Percentiles rank a stretch among this genome's conserved stretches.
phyloP scores from a whole-genome alignment of 495 filamentous ascomycete genomes.

The Aspergillus steynii region DNA sequence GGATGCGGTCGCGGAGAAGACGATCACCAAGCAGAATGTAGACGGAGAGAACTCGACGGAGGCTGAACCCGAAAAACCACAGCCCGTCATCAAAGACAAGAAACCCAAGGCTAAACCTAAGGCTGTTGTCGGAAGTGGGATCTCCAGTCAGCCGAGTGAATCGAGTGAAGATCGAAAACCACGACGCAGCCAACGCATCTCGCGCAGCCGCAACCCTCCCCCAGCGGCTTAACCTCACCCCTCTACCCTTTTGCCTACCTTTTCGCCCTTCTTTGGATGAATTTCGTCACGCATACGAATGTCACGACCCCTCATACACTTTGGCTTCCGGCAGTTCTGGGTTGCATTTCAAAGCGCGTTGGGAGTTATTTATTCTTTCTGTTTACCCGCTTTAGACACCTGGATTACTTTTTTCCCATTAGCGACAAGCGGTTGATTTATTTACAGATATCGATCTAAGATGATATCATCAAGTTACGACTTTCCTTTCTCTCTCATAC shows the following conservation, averaged over 20 bases:
- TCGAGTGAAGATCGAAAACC: slow-evolving; percentile 19
- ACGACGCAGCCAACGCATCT: slow-evolving; percentile 25
- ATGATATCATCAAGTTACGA: background rate
- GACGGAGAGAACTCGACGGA: slow-evolving; percentile 14
- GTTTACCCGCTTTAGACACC: slow-evolving; percentile 2
- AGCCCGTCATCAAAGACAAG: slow-evolving; percentile 8
- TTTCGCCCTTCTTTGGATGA: slow-evolving; percentile 1
- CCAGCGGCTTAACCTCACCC: slow-evolving; percentile 4
- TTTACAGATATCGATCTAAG: background rate
- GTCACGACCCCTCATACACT: slow-evolving; percentile 9
- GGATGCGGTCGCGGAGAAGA: slow-evolving; percentile 20
- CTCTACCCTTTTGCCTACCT: background rate
- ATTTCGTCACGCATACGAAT: slow-evolving; percentile 7
- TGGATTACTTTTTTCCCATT: slow-evolving; percentile 9
- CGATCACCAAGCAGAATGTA: slow-evolving; percentile 6
- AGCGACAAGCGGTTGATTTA: slow-evolving; percentile 14
- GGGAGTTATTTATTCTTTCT: slow-evolving; percentile 12
- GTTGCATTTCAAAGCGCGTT: slow-evolving; percentile 21
- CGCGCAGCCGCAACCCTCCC: slow-evolving; percentile 20
- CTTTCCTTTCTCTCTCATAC: background rate
- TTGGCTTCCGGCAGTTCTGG: background rate
- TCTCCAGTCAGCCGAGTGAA: slow-evolving; percentile 18
- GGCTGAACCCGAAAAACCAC: slow-evolving; percentile 9
- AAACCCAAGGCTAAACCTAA: slow-evolving; percentile 13
- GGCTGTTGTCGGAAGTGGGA: slow-evolving; percentile 10